Evolutionary conservation across 31 red algal species (phyloP).

Genomic region (Odonthalia washingtoniensis): DNA sequence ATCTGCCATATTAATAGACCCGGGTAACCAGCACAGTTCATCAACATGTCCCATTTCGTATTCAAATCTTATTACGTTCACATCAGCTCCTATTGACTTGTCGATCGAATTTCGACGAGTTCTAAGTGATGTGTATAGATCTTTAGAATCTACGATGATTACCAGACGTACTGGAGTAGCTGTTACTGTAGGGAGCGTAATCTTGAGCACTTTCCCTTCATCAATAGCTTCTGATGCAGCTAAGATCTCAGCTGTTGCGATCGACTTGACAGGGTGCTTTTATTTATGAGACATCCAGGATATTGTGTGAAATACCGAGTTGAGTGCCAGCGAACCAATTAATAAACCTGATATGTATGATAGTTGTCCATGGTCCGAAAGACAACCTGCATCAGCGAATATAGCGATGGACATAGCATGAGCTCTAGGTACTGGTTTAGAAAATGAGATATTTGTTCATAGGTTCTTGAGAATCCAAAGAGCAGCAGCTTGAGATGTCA

Average conservation of each 20-base stretch:
- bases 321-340: neutral
- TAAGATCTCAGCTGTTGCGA: neutral
- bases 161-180: neutral
- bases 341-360: neutral
- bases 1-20: neutral
- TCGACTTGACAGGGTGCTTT: constrained; percentile 1
- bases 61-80: constrained; percentile 21
- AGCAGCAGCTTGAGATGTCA: neutral
- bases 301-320: constrained; percentile 19
- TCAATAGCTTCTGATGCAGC: constrained; percentile 23
- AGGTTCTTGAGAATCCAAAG: neutral
- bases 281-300: neutral
- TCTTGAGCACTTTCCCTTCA: neutral
- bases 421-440: neutral
- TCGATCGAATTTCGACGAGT: constrained; percentile 9
- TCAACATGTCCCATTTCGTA: constrained; percentile 15
- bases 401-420: neutral
- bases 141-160: neutral
- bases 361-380: neutral
- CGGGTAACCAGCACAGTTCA: constrained; percentile 14
- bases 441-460: neutral
- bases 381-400: neutral
- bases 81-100: neutral
- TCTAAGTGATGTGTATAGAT: neutral
- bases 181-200: neutral